These are phyloP conservation scores for Litchi chinensis DNA, from an alignment of 345 rosid genomes.

Conservation along the genomic window DNA sequence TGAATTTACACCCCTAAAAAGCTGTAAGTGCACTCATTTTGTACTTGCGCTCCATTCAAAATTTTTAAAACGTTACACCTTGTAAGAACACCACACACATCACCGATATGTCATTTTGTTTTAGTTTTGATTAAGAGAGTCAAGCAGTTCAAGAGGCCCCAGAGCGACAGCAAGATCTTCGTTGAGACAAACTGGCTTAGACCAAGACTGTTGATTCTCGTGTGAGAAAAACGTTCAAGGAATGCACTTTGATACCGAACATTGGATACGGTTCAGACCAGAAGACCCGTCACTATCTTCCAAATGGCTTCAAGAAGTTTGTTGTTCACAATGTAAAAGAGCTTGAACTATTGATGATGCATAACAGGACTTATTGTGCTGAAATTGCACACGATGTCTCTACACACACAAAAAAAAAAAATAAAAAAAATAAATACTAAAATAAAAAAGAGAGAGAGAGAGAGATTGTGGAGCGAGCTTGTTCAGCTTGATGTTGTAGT, in stretches of 20 bases:
- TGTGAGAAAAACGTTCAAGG: slow-evolving; percentile 83
- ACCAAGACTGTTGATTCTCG: slow-evolving; percentile 87
- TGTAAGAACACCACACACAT: too few species aligned
- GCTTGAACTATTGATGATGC: slow-evolving; percentile 91
- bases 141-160: too few species aligned
- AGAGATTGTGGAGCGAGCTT: slow-evolving; percentile 78
- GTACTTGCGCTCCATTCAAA: too few species aligned
- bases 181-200: slow-evolving; percentile 72
- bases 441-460: too few species aligned
- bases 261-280: slow-evolving; percentile 81
- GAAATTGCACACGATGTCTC: slow-evolving; percentile 88
- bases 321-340: slow-evolving; percentile 73
- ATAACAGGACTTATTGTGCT: slow-evolving; percentile 86
- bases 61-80: too few species aligned
- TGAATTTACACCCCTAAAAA: too few species aligned
- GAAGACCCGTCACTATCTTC: slow-evolving; percentile 80
- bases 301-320: slow-evolving; percentile 84
- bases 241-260: slow-evolving; percentile 78
- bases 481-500: slow-evolving; percentile 77
- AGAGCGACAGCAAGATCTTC: too few species aligned
- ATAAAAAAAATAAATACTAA: too few species aligned
- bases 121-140: too few species aligned
- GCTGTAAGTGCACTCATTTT: too few species aligned
- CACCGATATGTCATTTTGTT: too few species aligned
- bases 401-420: slow-evolving; percentile 54